Evolutionary conservation across 2,329 filamentous ascomycete genomes (phyloP).

Genomic region (Neurospora sp.): DNA sequence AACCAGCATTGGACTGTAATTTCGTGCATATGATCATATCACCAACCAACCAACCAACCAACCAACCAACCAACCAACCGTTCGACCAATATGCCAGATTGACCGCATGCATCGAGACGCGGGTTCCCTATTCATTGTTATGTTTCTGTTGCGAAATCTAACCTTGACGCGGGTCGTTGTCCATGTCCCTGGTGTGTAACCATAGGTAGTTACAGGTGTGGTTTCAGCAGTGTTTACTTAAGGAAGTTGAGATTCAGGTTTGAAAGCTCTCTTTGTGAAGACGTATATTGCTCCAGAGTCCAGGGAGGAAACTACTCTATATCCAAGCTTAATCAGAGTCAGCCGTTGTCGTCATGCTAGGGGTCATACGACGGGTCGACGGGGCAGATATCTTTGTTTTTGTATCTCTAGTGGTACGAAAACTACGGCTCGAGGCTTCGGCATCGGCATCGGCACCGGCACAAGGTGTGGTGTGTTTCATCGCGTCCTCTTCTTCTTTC

Average conservation of each 20-base stretch:
- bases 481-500: background rate
- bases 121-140: background rate
- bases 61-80: background rate
- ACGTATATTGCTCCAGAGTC: background rate
- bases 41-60: background rate
- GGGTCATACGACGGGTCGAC: background rate
- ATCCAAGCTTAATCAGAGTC: background rate
- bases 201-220: background rate
- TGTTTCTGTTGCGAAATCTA: background rate
- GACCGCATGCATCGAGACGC: background rate
- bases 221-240: background rate
- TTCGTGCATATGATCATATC: background rate
- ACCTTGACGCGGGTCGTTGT: background rate
- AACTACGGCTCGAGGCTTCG: background rate
- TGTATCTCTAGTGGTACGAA: background rate
- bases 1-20: too few species aligned
- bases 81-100: background rate
- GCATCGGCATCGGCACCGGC: background rate
- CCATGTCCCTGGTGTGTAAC: background rate
- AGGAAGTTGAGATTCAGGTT: background rate
- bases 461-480: background rate
- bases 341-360: background rate
- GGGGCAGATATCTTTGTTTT: background rate
- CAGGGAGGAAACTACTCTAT: background rate
- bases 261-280: background rate